Conservation (phyloP, 768 basidiomycete genomes). For the Chalciporus piperatus region DNA sequence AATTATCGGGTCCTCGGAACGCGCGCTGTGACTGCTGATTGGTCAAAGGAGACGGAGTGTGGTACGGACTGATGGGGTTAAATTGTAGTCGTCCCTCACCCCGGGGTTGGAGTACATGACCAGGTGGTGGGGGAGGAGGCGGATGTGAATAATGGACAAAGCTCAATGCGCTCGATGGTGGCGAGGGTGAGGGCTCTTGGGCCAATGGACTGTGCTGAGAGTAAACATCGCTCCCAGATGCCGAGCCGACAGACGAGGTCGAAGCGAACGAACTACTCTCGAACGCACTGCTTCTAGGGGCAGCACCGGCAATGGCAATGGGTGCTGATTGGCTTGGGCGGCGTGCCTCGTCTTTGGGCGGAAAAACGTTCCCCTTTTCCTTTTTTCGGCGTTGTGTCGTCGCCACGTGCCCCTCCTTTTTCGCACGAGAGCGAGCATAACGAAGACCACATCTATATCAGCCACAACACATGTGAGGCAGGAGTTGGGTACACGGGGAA, state of each 20-base stretch:
- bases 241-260: slow-evolving; percentile 51
- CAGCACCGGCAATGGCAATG: slow-evolving; percentile 45
- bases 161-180: slow-evolving; percentile 50
- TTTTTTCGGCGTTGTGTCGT: slow-evolving; percentile 55
- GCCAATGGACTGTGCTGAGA: slow-evolving; percentile 43
- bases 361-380: slow-evolving; percentile 44
- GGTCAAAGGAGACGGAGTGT: slow-evolving; percentile 43
- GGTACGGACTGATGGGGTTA: slow-evolving; percentile 25
- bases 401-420: slow-evolving; percentile 70
- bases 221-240: slow-evolving; percentile 56
- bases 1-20: slow-evolving; percentile 37
- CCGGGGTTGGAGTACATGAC: slow-evolving; percentile 26
- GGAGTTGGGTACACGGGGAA: slow-evolving; percentile 11
- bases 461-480: slow-evolving; percentile 22
- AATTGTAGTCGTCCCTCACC: slow-evolving; percentile 30
- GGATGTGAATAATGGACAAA: slow-evolving; percentile 57
- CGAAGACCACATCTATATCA: slow-evolving; percentile 71
- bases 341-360: slow-evolving; percentile 26
- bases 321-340: slow-evolving; percentile 27
- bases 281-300: slow-evolving; percentile 44
- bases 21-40: slow-evolving; percentile 30
- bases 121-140: slow-evolving; percentile 34
- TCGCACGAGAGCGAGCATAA: slow-evolving; percentile 83
- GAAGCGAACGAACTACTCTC: slow-evolving; percentile 48
- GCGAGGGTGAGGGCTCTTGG: slow-evolving; percentile 60